These are phyloP conservation scores for Cinnamomum micranthum DNA, from an alignment of 164 flowering plant genomes.

Conservation along the genomic window DNA sequence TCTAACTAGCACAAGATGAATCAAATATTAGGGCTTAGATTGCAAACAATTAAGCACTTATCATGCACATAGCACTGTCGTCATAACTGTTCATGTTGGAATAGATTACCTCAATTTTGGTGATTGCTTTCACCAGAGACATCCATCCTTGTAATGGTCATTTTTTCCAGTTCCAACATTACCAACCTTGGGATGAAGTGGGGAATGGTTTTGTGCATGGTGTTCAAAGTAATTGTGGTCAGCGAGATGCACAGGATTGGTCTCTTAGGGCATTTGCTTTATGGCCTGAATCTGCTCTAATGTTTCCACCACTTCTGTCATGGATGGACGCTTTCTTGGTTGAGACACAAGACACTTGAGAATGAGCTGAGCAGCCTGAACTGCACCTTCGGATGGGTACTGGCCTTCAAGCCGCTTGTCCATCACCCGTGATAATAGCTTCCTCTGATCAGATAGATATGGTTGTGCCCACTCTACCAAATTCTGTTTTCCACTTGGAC, in stretches of 20 bases:
- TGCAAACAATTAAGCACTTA: too few species aligned
- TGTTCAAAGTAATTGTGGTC: too few species aligned
- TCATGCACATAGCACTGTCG: background rate
- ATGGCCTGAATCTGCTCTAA: constrained; percentile 33
- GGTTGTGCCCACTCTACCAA: constrained; percentile 78
- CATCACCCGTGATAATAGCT: constrained; percentile 40
- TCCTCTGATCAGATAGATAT: constrained; percentile 35
- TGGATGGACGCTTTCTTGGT: constrained; percentile 63
- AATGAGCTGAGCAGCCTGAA: constrained; percentile 53
- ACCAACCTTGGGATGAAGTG: too few species aligned
- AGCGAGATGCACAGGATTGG: too few species aligned
- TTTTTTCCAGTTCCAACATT: too few species aligned
- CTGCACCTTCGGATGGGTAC: constrained; percentile 52
- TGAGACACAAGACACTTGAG: constrained; percentile 54
- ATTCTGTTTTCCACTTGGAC: constrained; percentile 56
- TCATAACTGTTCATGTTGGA: too few species aligned
- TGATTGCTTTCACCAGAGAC: too few species aligned
- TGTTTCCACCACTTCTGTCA: constrained; percentile 57
- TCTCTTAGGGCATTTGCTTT: too few species aligned
- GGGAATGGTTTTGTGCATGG: too few species aligned
- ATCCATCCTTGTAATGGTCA: background rate
- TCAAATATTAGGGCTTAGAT: too few species aligned
- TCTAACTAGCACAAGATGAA: too few species aligned
- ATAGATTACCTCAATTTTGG: too few species aligned
- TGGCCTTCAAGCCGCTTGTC: constrained; percentile 54